A percentile compares a stretch with the other conserved stretches of the same genome.
phyloP scores from a whole-genome alignment of 257 asterid species.

The Orobanche coerulescens region DNA sequence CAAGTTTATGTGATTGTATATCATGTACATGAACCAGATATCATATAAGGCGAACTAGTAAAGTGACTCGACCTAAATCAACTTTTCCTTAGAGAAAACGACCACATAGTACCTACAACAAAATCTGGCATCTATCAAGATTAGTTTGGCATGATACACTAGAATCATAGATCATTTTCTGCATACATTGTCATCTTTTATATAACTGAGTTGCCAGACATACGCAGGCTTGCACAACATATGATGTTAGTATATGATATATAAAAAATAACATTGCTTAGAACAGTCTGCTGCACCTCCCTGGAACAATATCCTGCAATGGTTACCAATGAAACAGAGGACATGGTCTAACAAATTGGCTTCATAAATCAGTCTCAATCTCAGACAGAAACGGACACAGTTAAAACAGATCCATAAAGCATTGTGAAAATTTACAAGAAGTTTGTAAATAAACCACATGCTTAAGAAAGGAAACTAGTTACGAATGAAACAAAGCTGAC shows the following conservation, averaged over 20 bases:
- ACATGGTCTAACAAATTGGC: neutral
- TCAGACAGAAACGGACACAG: neutral
- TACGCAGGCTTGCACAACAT: too few relatives aligned
- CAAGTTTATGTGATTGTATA: neutral
- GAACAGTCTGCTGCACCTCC: too few relatives aligned
- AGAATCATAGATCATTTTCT: neutral
- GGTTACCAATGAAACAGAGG: neutral
- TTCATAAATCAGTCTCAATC: neutral
- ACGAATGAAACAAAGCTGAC: too few relatives aligned
- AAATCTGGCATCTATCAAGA: neutral
- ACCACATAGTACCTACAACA: neutral
- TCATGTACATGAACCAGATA: neutral
- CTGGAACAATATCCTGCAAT: too few relatives aligned
- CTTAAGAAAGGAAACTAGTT: too few relatives aligned
- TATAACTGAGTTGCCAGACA: too few relatives aligned
- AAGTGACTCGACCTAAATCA: neutral
- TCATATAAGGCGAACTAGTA: neutral
- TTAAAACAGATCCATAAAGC: neutral
- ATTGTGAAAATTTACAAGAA: neutral
- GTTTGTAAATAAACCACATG: neutral
- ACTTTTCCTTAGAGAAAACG: slow-evolving; percentile 6
- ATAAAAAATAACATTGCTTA: too few relatives aligned
- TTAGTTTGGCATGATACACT: slow-evolving; percentile 4
- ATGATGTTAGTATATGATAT: too few relatives aligned
- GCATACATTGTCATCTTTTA: neutral